Conservation (phyloP, 1,284 basidiomycete genomes). For the Puccinia horiana region DNA sequence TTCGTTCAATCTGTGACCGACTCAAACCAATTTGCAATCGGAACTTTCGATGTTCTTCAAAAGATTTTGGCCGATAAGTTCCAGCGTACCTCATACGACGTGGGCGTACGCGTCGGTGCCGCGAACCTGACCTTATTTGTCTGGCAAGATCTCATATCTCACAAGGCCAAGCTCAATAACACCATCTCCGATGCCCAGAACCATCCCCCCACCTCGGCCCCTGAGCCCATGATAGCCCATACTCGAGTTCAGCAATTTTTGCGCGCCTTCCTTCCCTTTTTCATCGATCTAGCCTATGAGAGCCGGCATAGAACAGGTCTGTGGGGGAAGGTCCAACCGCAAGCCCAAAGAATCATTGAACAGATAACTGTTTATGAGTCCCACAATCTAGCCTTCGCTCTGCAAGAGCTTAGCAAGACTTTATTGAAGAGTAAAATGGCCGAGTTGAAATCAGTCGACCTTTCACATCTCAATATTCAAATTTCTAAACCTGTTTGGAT, state of each 20-base stretch:
- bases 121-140: conserved; percentile 11
- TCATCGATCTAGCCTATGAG: conserved; percentile 36
- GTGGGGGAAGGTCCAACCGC: conserved; percentile 10
- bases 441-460: conserved; percentile 5
- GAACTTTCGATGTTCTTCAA: conserved; percentile 24
- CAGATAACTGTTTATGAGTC: conserved; percentile 17
- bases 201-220: neutral
- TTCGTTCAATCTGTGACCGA: conserved; percentile 32
- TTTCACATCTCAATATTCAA: conserved; percentile 22
- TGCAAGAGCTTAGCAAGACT: conserved; percentile 22
- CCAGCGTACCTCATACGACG: neutral
- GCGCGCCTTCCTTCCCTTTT: conserved; percentile 28
- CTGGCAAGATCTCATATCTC: conserved; percentile 1
- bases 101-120: conserved; percentile 16
- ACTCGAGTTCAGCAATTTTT: conserved; percentile 23
- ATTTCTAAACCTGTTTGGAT: conserved; percentile 39
- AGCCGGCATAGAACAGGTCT: neutral
- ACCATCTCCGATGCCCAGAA: neutral
- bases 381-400: neutral
- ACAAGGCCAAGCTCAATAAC: neutral
- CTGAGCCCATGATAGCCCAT: neutral
- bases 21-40: conserved; percentile 19
- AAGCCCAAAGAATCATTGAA: conserved; percentile 30
- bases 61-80: conserved; percentile 22
- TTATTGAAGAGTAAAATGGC: neutral